Percentiles rank a stretch among this genome's conserved stretches.
Conservation (phyloP, 1,139 yeast species). For the Kodamaea plutei region DNA sequence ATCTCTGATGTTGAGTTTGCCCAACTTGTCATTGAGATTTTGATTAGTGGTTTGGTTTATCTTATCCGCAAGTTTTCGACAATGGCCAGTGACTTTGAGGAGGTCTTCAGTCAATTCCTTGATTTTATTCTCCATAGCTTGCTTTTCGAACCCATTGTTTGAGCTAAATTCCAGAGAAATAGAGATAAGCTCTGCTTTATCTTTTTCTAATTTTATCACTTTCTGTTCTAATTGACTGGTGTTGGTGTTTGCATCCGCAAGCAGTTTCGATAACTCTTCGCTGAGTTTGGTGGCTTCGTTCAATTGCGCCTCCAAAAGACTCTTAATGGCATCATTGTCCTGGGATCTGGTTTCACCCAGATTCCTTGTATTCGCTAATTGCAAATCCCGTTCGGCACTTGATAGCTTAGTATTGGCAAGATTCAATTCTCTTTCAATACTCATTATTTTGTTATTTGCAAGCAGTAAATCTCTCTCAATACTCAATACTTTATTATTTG, state of each 20-base stretch:
- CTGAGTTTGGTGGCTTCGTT: conserved; percentile 2
- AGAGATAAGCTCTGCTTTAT: conserved; percentile 15
- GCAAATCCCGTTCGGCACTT: neutral
- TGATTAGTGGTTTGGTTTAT: conserved; percentile 19
- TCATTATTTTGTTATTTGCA: too few relatives aligned
- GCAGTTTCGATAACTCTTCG: neutral
- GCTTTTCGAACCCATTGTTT: conserved; percentile 17
- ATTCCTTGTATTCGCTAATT: neutral
- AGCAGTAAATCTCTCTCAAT: too few relatives aligned
- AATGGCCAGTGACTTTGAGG: conserved; percentile 24
- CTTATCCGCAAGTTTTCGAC: conserved; percentile 29
- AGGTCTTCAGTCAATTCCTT: conserved; percentile 23
- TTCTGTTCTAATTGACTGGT: conserved; percentile 11
- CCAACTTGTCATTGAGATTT: conserved; percentile 12
- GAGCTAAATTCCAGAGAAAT: conserved; percentile 19
- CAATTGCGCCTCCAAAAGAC: conserved; percentile 31
- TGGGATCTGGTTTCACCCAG: conserved; percentile 3
- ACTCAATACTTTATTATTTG: too few relatives aligned
- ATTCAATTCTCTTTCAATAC: too few relatives aligned
- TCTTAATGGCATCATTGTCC: conserved; percentile 18
- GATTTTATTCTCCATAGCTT: conserved; percentile 19
- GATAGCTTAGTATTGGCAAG: neutral
- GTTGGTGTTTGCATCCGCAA: conserved; percentile 12
- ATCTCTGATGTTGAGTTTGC: conserved; percentile 12
- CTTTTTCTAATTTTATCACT: conserved; percentile 10